Evolutionary conservation across 192 early-diverging fungal genomes (phyloP).

Genomic region (Rhizophlyctis rosea): DNA sequence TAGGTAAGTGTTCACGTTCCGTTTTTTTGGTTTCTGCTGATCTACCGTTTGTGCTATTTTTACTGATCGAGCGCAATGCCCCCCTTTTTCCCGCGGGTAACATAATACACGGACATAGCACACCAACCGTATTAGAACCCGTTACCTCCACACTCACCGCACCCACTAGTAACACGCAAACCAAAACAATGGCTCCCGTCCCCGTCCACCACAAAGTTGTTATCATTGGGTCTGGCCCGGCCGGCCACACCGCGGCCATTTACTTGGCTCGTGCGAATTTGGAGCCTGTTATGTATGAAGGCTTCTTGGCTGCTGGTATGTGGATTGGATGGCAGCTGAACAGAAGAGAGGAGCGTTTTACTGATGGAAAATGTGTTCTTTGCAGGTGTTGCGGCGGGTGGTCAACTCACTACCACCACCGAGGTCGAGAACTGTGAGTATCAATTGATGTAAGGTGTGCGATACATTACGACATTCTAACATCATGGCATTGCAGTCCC

Average conservation of each 20-base stretch:
- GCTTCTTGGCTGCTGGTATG: slow-evolving; percentile 31
- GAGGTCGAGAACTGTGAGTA: slow-evolving; percentile 60
- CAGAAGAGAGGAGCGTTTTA: no score
- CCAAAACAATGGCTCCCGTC: no score
- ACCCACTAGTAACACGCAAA: no score
- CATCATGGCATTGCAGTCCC: slow-evolving; percentile 47
- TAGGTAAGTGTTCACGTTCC: no score
- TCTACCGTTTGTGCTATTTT: no score
- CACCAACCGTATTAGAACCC: no score
- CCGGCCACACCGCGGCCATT: slow-evolving; percentile 95
- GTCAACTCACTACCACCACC: slow-evolving; percentile 93
- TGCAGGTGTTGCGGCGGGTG: slow-evolving; percentile 67
- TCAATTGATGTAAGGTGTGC: background rate
- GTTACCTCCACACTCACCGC: no score
- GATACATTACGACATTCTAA: background rate
- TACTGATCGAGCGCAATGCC: no score
- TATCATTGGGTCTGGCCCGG: slow-evolving; percentile 91
- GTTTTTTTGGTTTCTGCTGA: no score
- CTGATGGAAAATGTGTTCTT: slow-evolving; percentile 84
- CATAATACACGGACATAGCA: no score
- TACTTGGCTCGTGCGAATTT: slow-evolving; percentile 92
- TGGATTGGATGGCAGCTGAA: background rate
- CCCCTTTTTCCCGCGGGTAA: no score
- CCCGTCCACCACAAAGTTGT: slow-evolving; percentile 38
- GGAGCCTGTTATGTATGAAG: slow-evolving; percentile 62